Base-by-base conservation (phyloP, 140 eudicot genomes). In the Cichorium intybus region DNA sequence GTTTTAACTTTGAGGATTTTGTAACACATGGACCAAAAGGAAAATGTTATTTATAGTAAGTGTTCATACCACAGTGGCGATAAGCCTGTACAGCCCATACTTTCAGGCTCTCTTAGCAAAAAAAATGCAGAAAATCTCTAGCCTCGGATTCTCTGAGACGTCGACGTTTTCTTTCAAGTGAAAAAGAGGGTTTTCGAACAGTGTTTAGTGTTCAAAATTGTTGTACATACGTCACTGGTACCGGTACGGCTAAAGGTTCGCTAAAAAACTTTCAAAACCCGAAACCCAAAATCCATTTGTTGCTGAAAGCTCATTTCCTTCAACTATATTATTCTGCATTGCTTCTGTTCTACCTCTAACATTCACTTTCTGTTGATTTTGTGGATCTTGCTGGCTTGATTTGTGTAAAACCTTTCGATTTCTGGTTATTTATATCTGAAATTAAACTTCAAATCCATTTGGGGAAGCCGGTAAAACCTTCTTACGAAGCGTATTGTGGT, bases 121-220 rank as follows among this genome's bases (percentile, higher is more conserved):
- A 33, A 23, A 24, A 66, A 66, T 66, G 72, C 72, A 24, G 56
- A 53, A 61, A 78, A 78, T 77, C 76, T 72, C n/a, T 60, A 31
- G 18, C 47, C 62, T 54, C 71, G 10, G 23, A 50, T 34, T 74
- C 50, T 69, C 34, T 28, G 7, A 66, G 62, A 46, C 12, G 60
- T 21, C 35, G 21, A 68, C 56, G 39, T 65, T 7, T 33, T 18
- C 5, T 34, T 51, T 31, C 52, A 56, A 48, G 28, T 28, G 26
- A 41, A 74, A 51, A 26, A 26, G 23, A 20, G 52, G 62, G 48
- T 67, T 39, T 54, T 59, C 45, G 24, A 24, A 66, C 46, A 72
- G 35, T 51, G n/a, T n/a, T n/a, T n/a, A n/a, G n/a, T n/a, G 65
- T 45, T 24, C 23, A 33, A 10, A 41, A 15, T 10, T 52, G 59